phyloP scores from a whole-genome alignment of 1,284 basidiomycete genomes.

The Trichosporon sp. region DNA sequence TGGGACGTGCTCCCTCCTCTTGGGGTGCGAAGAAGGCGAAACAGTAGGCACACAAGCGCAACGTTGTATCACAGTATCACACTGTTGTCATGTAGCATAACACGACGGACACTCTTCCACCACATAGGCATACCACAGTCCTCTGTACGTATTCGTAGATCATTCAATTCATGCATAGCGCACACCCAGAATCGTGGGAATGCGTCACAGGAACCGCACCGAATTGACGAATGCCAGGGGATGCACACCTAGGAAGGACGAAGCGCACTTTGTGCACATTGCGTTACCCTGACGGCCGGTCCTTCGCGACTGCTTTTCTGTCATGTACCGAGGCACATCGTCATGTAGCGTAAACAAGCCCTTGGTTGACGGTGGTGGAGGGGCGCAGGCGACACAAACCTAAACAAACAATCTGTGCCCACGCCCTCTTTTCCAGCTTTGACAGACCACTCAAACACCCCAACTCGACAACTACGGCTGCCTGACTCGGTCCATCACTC shows the following conservation, averaged over 20 bases:
- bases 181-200: background rate
- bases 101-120: background rate
- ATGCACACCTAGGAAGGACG: background rate
- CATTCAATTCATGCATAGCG: background rate
- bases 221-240: background rate
- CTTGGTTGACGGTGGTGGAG: background rate
- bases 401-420: slow-evolving; percentile 16
- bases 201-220: background rate
- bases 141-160: background rate
- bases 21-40: slow-evolving; percentile 43
- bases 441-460: slow-evolving; percentile 5
- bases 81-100: slow-evolving; percentile 11
- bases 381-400: slow-evolving; percentile 6
- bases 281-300: background rate
- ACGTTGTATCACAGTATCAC: background rate
- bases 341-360: slow-evolving; percentile 16
- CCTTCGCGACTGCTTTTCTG: slow-evolving; percentile 15
- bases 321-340: slow-evolving; percentile 9
- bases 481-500: background rate
- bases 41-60: background rate
- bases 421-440: background rate
- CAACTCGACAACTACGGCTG: background rate
- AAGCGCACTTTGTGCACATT: background rate
- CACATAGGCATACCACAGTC: background rate
- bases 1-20: slow-evolving; percentile 45